Base-by-base conservation (phyloP, 192 early-diverging fungal genomes). In the Coemansia sp. region DNA sequence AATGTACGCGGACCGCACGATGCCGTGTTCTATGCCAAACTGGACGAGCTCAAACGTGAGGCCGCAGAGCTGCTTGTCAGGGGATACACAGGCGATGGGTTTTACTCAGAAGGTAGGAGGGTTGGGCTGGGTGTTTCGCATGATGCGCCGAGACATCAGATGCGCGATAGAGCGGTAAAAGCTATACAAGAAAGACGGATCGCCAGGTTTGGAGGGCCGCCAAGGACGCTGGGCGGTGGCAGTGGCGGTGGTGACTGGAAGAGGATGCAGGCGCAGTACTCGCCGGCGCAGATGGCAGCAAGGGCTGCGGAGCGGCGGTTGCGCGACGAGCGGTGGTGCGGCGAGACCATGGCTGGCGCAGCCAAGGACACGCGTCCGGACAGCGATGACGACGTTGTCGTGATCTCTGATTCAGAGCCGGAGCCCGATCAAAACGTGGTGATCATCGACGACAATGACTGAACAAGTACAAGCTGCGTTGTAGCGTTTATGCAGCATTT, bases 21-120 rank as follows among this genome's bases (percentile, higher is more conserved):
- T 31, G 50, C 48, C 2, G 54, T 52, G 36, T 82, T 82, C 34
- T 82, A 76, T 60, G 31, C 20, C 17, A 59, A 64, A 16, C 64
- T 82, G 56, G 79, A 76, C 42, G 64, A 34, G 61, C 61, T 82
- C 30, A 69, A 60, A 31, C 50, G 12, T 0, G 79, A 82, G 64
- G 63, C 71, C 0, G 73, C 76, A 59, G 17, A 11, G 56, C 28
- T 76, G 61, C 58, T 82, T 63, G 71, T 61, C 11, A 56, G 48
- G 17, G 79, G 79, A 20, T 73, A 82, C 55, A 61, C 66, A 0
- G 77, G 77, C 11, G 77, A 80, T 22, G 77, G 77, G 60, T 80
- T 80, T 56, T 69, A 28, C 31, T 72, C 77, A 20, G 22, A 18
- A 1, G 77, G 77, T 1, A 56, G n/a, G 14, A 34, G 63, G 7